Conservation (phyloP, 2,329 filamentous ascomycete species). For the Nothophaeocryptopus gaeumannii region DNA sequence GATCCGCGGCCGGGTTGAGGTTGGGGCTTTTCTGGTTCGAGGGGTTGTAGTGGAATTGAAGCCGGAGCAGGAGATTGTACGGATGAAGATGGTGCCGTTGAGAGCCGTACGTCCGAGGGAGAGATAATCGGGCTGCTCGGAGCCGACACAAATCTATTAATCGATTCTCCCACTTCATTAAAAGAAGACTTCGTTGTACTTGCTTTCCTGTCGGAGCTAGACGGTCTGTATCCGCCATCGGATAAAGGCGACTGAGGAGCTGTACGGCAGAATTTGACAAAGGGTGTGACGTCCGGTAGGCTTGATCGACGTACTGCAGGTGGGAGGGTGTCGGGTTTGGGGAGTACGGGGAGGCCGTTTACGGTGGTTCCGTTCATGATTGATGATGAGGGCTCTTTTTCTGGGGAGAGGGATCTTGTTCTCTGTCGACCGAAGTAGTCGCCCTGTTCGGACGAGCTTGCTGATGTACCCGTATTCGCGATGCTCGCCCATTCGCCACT, state of each 20-base stretch:
- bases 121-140: too few relatives aligned
- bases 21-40: neutral
- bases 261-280: slow-evolving; percentile 32
- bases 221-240: slow-evolving; percentile 1
- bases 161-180: slow-evolving; percentile 9
- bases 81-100: neutral
- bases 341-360: slow-evolving; percentile 13
- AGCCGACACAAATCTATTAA: too few relatives aligned
- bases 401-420: slow-evolving; percentile 5
- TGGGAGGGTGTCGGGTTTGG: slow-evolving; percentile 27
- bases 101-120: neutral
- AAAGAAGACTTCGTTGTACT: slow-evolving; percentile 5
- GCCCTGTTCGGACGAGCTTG: neutral
- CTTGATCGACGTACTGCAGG: slow-evolving; percentile 28
- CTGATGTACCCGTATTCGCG: neutral
- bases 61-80: slow-evolving; percentile 3
- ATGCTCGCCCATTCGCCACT: slow-evolving; percentile 20
- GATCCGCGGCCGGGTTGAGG: slow-evolving; percentile 13
- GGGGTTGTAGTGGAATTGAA: neutral
- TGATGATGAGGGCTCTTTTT: neutral
- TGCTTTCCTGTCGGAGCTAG: neutral
- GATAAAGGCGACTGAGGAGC: slow-evolving; percentile 25
- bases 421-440: slow-evolving; percentile 14
- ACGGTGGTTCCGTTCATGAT: slow-evolving; percentile 4
- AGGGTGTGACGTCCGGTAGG: slow-evolving; percentile 34